Evolutionary conservation across 805 yeast species (phyloP).

Genomic region (Zygosaccharomyces gambellarensis): DNA sequence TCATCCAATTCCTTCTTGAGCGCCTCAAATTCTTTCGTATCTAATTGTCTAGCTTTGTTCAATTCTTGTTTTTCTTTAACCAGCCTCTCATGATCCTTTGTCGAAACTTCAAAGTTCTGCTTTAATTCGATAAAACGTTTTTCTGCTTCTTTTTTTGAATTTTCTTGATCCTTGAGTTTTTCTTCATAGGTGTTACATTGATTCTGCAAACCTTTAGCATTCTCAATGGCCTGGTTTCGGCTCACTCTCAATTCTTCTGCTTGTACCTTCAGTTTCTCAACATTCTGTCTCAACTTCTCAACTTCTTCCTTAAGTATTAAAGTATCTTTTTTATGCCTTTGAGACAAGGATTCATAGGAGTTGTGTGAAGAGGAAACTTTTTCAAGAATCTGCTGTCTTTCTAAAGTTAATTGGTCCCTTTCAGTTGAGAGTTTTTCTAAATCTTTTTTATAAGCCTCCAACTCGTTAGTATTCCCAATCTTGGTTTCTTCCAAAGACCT

Average conservation of each 20-base stretch:
- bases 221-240: constrained; percentile 27
- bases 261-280: constrained; percentile 24
- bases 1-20: background rate
- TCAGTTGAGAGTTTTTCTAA: constrained; percentile 9
- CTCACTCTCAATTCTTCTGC: constrained; percentile 28
- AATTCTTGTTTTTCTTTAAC: background rate
- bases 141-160: background rate
- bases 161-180: constrained; percentile 8
- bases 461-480: constrained; percentile 12
- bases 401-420: constrained; percentile 9
- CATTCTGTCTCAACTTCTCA: constrained; percentile 10
- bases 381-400: constrained; percentile 8
- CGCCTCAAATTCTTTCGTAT: background rate
- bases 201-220: constrained; percentile 19
- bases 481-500: constrained; percentile 11
- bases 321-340: constrained; percentile 11
- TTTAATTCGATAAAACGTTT: background rate
- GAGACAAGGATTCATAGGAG: constrained; percentile 1
- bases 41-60: background rate
- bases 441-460: constrained; percentile 4
- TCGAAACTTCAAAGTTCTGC: background rate
- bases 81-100: constrained; percentile 1
- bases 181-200: constrained; percentile 33
- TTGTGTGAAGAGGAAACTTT: background rate
- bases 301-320: constrained; percentile 12